Percentiles rank a stretch among this genome's conserved stretches.
Evolutionary conservation across 1,139 yeast genomes (phyloP).

Genomic region (Blastobotrys proliferans): DNA sequence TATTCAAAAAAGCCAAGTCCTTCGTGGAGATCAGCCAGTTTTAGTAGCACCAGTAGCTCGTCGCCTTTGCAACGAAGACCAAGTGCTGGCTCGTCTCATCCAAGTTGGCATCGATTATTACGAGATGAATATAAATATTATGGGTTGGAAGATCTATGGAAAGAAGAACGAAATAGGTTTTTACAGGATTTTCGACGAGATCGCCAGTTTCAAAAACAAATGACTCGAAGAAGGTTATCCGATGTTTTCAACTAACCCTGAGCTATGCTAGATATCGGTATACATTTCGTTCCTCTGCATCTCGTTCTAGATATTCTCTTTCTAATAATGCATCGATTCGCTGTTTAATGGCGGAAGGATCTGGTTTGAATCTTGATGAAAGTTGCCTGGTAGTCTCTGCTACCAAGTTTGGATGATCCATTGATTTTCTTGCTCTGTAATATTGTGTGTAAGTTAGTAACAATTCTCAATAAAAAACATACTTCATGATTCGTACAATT

Average conservation of each 20-base stretch:
- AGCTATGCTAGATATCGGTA: constrained; percentile 70
- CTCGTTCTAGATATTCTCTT: constrained; percentile 77
- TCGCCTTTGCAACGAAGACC: background rate
- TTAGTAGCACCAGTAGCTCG: background rate
- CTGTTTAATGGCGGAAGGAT: constrained; percentile 62
- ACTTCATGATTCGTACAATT: constrained; percentile 79
- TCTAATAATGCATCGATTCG: constrained; percentile 80
- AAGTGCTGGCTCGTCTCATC: constrained; percentile 21
- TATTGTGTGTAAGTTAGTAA: background rate
- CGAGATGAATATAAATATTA: constrained; percentile 24
- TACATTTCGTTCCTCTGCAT: constrained; percentile 52
- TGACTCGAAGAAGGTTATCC: constrained; percentile 14
- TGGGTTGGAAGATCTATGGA: constrained; percentile 28
- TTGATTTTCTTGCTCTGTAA: constrained; percentile 45
- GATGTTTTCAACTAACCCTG: background rate
- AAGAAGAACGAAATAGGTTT: constrained; percentile 26
- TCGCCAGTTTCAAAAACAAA: constrained; percentile 24
- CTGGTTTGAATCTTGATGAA: constrained; percentile 62
- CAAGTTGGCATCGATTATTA: constrained; percentile 29
- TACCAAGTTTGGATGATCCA: constrained; percentile 62
- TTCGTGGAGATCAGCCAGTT: constrained; percentile 19
- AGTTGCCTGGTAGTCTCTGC: constrained; percentile 64
- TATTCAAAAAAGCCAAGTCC: constrained; percentile 26
- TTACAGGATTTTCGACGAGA: constrained; percentile 29
- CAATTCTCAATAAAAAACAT: constrained; percentile 5